Percentiles rank a stretch among this genome's conserved stretches.
Evolutionary conservation across 257 asterid species (phyloP).

Genomic region (Coffea eugenioides): DNA sequence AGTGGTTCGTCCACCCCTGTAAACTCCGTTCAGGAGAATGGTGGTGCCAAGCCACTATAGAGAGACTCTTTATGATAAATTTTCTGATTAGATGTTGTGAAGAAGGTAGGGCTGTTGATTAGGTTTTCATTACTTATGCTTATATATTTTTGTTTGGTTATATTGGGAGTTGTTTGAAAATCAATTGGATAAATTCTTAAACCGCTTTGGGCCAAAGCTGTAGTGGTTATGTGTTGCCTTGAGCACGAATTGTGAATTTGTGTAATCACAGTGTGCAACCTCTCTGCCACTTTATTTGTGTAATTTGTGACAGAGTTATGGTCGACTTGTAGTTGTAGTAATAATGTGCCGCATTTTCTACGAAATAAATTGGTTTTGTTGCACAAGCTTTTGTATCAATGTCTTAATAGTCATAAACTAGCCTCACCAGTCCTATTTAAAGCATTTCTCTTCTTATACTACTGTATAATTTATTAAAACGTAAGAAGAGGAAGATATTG

Average conservation of each 20-base stretch:
- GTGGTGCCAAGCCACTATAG: conserved; percentile 67
- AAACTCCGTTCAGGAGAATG: conserved; percentile 61
- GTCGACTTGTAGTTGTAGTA: background rate
- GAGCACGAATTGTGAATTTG: background rate
- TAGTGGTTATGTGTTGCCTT: background rate
- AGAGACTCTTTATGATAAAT: conserved; percentile 2
- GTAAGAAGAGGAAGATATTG: too few species aligned
- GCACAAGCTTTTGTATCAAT: too few species aligned
- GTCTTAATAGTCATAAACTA: too few species aligned
- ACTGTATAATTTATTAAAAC: too few species aligned
- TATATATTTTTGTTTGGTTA: background rate
- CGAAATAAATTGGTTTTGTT: background rate
- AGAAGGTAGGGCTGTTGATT: conserved; percentile 1
- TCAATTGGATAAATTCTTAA: background rate
- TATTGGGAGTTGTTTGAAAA: background rate
- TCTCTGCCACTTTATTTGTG: too few species aligned
- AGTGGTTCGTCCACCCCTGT: conserved; percentile 71
- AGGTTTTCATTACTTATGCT: background rate
- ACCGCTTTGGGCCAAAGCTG: background rate
- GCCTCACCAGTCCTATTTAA: too few species aligned
- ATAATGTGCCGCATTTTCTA: background rate
- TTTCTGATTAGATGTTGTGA: conserved; percentile 22
- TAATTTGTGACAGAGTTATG: background rate
- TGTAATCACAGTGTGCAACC: background rate
- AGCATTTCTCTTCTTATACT: too few species aligned